These are phyloP conservation scores for Canariomyces notabilis DNA, from an alignment of 2,329 filamentous ascomycete genomes.

Conservation along the genomic window DNA sequence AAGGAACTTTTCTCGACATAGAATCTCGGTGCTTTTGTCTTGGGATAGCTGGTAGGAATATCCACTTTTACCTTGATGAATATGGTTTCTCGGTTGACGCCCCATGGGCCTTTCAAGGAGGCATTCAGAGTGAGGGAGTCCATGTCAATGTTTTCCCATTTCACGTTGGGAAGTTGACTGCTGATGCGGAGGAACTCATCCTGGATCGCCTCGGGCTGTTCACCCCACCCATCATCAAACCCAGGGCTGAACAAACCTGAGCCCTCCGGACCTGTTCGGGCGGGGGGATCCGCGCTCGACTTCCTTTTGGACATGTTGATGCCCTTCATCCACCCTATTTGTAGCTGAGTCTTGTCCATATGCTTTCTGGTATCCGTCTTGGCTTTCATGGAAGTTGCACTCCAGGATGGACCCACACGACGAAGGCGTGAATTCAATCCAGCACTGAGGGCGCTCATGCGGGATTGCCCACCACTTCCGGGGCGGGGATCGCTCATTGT, in stretches of 20 bases:
- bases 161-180: constrained; percentile 57
- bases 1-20: constrained; percentile 57
- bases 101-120: constrained; percentile 63
- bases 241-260: constrained; percentile 47
- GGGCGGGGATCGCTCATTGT: constrained; percentile 59
- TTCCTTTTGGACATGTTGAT: constrained; percentile 59
- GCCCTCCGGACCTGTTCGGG: constrained; percentile 49
- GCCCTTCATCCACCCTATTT: constrained; percentile 66
- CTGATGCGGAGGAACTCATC: constrained; percentile 61
- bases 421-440: constrained; percentile 36
- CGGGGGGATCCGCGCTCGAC: constrained; percentile 38
- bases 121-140: constrained; percentile 53
- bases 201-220: constrained; percentile 54
- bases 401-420: constrained; percentile 42
- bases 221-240: constrained; percentile 53
- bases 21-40: constrained; percentile 53
- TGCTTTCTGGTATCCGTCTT: constrained; percentile 40
- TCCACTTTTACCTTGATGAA: constrained; percentile 59
- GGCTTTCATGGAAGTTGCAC: constrained; percentile 55
- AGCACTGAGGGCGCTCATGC: constrained; percentile 35
- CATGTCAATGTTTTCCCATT: constrained; percentile 61
- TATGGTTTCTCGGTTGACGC: constrained; percentile 49
- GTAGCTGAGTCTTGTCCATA: constrained; percentile 46
- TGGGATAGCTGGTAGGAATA: constrained; percentile 56
- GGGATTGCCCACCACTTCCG: constrained; percentile 38